phyloP scores from a whole-genome alignment of 2,329 filamentous ascomycete species.

The Capronia americana region DNA sequence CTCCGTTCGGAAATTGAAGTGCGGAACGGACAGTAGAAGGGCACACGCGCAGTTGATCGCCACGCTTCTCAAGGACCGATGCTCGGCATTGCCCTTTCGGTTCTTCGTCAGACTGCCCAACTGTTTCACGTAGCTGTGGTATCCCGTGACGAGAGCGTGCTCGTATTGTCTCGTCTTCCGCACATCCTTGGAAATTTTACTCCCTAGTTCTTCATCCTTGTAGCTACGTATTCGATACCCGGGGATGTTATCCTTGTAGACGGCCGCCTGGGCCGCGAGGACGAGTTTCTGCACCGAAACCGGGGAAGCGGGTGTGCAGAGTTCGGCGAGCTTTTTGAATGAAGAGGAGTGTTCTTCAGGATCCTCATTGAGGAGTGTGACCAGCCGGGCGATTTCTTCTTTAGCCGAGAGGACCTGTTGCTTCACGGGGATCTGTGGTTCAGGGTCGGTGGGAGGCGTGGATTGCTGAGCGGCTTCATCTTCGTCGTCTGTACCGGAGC shows the following conservation, averaged over 20 bases:
- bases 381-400: constrained; percentile 87
- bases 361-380: constrained; percentile 81
- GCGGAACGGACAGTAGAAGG: constrained; percentile 79
- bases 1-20: constrained; percentile 95
- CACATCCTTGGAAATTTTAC: constrained; percentile 91
- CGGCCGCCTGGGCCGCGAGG: constrained; percentile 81
- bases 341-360: constrained; percentile 86
- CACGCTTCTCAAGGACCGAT: constrained; percentile 66
- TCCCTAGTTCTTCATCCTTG: constrained; percentile 73
- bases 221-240: constrained; percentile 91
- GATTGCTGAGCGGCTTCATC: constrained; percentile 58
- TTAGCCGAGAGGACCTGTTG: constrained; percentile 87
- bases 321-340: constrained; percentile 77
- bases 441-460: constrained; percentile 47
- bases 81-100: constrained; percentile 48
- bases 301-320: constrained; percentile 66
- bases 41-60: constrained; percentile 86
- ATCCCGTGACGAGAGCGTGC: constrained; percentile 82
- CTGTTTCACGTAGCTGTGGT: constrained; percentile 82
- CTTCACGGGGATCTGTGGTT: constrained; percentile 68
- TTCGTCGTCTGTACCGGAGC: constrained; percentile 62
- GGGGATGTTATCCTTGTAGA: constrained; percentile 96
- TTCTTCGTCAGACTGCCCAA: constrained; percentile 71
- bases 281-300: constrained; percentile 82
- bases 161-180: constrained; percentile 82